Evolutionary conservation across 768 basidiomycete species (phyloP).

Genomic region (Mycena epipterygia): DNA sequence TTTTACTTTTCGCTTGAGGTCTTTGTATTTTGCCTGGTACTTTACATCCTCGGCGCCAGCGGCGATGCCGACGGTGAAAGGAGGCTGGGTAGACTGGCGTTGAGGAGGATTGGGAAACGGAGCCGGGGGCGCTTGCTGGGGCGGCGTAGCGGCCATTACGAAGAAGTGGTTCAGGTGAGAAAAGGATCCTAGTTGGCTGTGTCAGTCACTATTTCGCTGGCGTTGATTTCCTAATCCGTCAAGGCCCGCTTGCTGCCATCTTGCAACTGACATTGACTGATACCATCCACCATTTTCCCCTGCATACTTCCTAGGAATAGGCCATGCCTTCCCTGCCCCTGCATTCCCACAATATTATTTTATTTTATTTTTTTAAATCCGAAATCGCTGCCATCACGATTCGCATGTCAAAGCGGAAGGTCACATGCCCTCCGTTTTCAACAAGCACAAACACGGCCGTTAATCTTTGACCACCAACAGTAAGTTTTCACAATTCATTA

Average conservation of each 20-base stretch:
- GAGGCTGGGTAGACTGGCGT: conserved; percentile 44
- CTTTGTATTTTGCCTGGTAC: conserved; percentile 90
- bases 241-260: no score
- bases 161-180: neutral
- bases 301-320: no score
- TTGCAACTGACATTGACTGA: no score
- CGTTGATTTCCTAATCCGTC: neutral
- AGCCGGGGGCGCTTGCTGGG: conserved; percentile 34
- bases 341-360: neutral
- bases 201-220: neutral
- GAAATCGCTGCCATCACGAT: no score
- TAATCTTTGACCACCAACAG: neutral
- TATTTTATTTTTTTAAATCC: no score
- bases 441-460: neutral
- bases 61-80: conserved; percentile 72
- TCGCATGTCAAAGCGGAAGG: neutral
- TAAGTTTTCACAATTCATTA: neutral
- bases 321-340: no score
- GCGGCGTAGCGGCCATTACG: conserved; percentile 11
- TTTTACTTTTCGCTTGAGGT: conserved; percentile 88
- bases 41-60: conserved; percentile 89
- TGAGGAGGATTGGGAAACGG: conserved; percentile 24
- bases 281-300: no score
- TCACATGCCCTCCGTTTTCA: neutral
- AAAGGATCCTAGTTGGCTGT: no score